Evolutionary conservation across 1,284 basidiomycete species (phyloP).

Genomic region (Flammula alnicola): DNA sequence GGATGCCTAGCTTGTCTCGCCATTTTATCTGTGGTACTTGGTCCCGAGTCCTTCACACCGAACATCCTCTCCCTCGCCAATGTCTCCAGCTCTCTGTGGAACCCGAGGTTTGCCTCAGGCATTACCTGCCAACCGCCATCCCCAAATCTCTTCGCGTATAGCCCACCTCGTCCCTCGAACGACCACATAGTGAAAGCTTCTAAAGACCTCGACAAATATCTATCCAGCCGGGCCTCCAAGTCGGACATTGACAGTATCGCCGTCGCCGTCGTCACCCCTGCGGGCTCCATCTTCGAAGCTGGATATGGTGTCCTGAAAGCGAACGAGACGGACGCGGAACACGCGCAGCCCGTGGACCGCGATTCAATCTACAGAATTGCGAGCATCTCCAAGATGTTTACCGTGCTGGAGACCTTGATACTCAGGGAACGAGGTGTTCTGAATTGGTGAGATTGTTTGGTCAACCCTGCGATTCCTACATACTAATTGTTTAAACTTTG

Average conservation of each 20-base stretch:
- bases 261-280: constrained; percentile 43
- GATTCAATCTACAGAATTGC: constrained; percentile 53
- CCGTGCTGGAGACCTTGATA: constrained; percentile 48
- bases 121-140: constrained; percentile 22
- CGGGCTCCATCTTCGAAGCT: constrained; percentile 41
- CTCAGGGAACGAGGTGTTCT: constrained; percentile 47
- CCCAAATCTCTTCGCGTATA: constrained; percentile 26
- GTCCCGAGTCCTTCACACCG: background rate
- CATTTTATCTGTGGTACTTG: background rate
- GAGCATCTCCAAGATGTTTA: constrained; percentile 54
- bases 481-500: constrained; percentile 1
- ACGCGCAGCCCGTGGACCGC: constrained; percentile 32
- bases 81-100: background rate
- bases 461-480: constrained; percentile 7
- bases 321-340: constrained; percentile 43
- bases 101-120: background rate
- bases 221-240: constrained; percentile 21
- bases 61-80: background rate
- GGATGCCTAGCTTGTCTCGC: background rate
- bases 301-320: constrained; percentile 43
- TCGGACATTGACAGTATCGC: constrained; percentile 47
- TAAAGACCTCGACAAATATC: constrained; percentile 24
- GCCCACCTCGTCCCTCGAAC: constrained; percentile 26
- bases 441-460: constrained; percentile 37
- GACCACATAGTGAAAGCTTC: constrained; percentile 22